Evolutionary conservation across 2,329 filamentous ascomycete genomes (phyloP).

Genomic region (Cercospora sp.): DNA sequence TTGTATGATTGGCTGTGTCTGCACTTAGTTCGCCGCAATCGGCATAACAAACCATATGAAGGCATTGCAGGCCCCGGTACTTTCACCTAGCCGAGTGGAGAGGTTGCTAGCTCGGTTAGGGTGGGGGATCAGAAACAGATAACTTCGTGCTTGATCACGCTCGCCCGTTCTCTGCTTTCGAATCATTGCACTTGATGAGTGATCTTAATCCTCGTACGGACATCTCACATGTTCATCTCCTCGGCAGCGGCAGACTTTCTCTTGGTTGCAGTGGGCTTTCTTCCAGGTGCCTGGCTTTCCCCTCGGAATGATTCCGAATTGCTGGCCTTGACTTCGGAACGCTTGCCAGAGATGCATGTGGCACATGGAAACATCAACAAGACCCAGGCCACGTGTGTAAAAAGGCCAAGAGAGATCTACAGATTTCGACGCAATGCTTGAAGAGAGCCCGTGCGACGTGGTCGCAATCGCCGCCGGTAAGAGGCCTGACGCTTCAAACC

Average conservation of each 20-base stretch:
- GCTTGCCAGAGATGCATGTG: neutral
- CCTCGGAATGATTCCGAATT: neutral
- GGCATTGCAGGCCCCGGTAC: neutral
- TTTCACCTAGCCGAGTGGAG: neutral
- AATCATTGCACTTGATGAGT: neutral
- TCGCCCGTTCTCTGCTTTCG: neutral
- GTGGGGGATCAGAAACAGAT: neutral
- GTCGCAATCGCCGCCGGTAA: neutral
- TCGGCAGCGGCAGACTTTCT: neutral
- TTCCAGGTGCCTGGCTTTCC: neutral
- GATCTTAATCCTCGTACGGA: neutral
- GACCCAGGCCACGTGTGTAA: neutral
- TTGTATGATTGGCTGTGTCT: neutral
- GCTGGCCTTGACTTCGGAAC: neutral
- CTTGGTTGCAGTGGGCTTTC: neutral
- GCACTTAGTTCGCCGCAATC: neutral
- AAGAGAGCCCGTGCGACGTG: neutral
- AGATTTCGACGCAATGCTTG: neutral
- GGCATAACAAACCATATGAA: neutral
- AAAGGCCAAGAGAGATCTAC: neutral
- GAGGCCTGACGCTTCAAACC: constrained; percentile 32
- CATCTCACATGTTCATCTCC: neutral
- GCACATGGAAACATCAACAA: neutral
- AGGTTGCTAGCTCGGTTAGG: neutral
- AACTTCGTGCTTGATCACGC: neutral